phyloP scores from a whole-genome alignment of 495 filamentous ascomycete species.

The Neurospora sp. region DNA sequence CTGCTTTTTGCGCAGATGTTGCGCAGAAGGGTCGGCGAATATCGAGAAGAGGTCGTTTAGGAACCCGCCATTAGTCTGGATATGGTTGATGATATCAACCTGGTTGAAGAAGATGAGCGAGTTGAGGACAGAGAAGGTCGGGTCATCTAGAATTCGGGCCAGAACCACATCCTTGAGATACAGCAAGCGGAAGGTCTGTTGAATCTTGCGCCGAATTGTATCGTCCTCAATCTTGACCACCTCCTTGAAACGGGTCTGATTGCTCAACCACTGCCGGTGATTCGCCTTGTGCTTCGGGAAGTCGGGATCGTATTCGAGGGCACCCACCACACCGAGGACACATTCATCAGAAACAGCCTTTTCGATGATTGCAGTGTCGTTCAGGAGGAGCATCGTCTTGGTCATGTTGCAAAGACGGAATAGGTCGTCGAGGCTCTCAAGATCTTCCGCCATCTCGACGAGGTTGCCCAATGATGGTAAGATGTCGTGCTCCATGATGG shows the following conservation, averaged over 20 bases:
- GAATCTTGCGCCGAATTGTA: slow-evolving; percentile 78
- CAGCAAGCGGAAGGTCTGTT: slow-evolving; percentile 88
- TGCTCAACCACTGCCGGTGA: slow-evolving; percentile 84
- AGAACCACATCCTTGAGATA: slow-evolving; percentile 98
- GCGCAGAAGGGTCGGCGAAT: slow-evolving; percentile 56
- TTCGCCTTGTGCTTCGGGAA: slow-evolving; percentile 99
- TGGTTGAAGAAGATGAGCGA: slow-evolving; percentile 98
- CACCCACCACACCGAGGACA: slow-evolving; percentile 87
- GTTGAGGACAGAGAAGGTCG: slow-evolving; percentile 95
- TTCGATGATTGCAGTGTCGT: slow-evolving; percentile 91
- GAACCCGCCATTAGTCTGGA: slow-evolving; percentile 69
- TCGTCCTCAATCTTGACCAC: slow-evolving; percentile 84
- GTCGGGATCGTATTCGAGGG: slow-evolving; percentile 95
- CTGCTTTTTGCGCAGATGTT: slow-evolving; percentile 73
- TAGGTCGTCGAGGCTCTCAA: slow-evolving; percentile 75
- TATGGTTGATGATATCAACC: slow-evolving; percentile 90
- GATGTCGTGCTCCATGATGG: slow-evolving; percentile 74
- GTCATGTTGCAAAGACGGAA: slow-evolving; percentile 95
- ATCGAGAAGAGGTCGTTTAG: slow-evolving; percentile 85
- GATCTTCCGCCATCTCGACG: slow-evolving; percentile 77
- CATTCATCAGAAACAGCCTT: slow-evolving; percentile 82
- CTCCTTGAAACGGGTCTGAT: slow-evolving; percentile 87
- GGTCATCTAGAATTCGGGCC: slow-evolving; percentile 91
- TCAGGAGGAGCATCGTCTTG: slow-evolving; percentile 89
- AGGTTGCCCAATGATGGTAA: slow-evolving; percentile 79